Percentiles rank a stretch among this genome's conserved stretches.
Evolutionary conservation across 768 basidiomycete species (phyloP).

Genomic region (Rhizopogon vinicolor): DNA sequence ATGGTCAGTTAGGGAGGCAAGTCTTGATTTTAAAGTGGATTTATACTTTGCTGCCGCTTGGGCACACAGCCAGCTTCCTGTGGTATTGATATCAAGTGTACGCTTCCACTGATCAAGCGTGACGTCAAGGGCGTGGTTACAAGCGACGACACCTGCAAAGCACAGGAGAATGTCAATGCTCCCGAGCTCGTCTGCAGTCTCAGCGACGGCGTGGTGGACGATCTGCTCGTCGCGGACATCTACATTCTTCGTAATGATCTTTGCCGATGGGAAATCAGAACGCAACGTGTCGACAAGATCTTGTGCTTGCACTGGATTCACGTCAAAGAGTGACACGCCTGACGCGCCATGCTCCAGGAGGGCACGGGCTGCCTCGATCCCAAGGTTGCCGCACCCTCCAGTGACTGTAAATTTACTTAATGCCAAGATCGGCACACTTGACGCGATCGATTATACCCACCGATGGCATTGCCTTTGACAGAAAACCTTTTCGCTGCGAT

Average conservation of each 20-base stretch:
- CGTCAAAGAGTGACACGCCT: slow-evolving; percentile 21
- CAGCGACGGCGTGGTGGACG: slow-evolving; percentile 22
- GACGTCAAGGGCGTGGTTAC: slow-evolving; percentile 28
- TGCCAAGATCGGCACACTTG: neutral
- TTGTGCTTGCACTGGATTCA: slow-evolving; percentile 8
- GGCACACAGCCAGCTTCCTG: slow-evolving; percentile 42
- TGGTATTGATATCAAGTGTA: slow-evolving; percentile 38
- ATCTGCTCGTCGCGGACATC: slow-evolving; percentile 25
- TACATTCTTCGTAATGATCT: slow-evolving; percentile 27
- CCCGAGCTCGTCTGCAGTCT: slow-evolving; percentile 25
- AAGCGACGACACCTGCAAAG: slow-evolving; percentile 38
- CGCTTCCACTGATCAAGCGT: slow-evolving; percentile 30
- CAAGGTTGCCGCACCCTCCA: slow-evolving; percentile 38
- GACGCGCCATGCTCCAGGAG: slow-evolving; percentile 41
- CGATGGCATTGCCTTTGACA: slow-evolving; percentile 36
- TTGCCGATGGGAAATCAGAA: slow-evolving; percentile 23
- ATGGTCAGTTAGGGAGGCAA: neutral
- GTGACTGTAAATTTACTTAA: slow-evolving; percentile 28
- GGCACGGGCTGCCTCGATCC: slow-evolving; percentile 31
- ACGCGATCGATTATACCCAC: slow-evolving; percentile 16
- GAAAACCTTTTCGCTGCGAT: slow-evolving; percentile 31
- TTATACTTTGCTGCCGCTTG: slow-evolving; percentile 36
- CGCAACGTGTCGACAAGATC: slow-evolving; percentile 14
- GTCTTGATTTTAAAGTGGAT: neutral
- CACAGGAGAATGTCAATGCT: slow-evolving; percentile 36